Evolutionary conservation across 2,329 filamentous ascomycete genomes (phyloP).

Genomic region (Dactylella cylindrospora): DNA sequence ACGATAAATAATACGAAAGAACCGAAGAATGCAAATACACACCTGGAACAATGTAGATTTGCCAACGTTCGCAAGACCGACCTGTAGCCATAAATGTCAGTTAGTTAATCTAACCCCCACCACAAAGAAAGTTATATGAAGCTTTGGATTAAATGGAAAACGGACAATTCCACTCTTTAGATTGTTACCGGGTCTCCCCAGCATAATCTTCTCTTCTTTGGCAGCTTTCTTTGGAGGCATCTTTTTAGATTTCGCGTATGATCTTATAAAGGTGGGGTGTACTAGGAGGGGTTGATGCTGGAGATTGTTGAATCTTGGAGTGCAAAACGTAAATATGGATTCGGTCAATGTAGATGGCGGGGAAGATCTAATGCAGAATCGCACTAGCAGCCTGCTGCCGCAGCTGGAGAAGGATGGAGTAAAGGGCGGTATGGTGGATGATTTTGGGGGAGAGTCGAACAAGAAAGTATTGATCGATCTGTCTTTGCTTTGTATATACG

Average conservation of each 20-base stretch:
- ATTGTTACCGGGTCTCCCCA: conserved; percentile 95
- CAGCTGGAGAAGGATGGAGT: conserved; percentile 51
- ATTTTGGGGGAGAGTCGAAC: conserved; percentile 35
- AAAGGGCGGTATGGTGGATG: conserved; percentile 43
- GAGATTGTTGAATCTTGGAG: conserved; percentile 23
- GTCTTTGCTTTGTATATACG: neutral
- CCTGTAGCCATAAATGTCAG: conserved; percentile 59
- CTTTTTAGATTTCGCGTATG: conserved; percentile 62
- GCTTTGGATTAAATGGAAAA: conserved; percentile 51
- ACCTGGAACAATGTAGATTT: conserved; percentile 97
- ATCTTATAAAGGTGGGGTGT: conserved; percentile 61
- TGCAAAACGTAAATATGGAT: conserved; percentile 2
- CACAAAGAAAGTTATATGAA: conserved; percentile 46
- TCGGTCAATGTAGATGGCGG: conserved; percentile 43
- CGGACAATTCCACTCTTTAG: conserved; percentile 98
- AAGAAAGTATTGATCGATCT: neutral
- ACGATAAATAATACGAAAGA: neutral
- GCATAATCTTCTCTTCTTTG: conserved; percentile 91
- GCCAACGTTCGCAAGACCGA: conserved; percentile 97
- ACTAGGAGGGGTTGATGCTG: conserved; percentile 54
- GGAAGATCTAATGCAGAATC: conserved; percentile 47
- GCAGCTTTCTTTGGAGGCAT: conserved; percentile 96
- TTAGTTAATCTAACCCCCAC: conserved; percentile 10
- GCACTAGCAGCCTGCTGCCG: conserved; percentile 54
- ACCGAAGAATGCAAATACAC: neutral